phyloP scores from a whole-genome alignment of 257 asterid species.

The Lithospermum erythrorhizon region DNA sequence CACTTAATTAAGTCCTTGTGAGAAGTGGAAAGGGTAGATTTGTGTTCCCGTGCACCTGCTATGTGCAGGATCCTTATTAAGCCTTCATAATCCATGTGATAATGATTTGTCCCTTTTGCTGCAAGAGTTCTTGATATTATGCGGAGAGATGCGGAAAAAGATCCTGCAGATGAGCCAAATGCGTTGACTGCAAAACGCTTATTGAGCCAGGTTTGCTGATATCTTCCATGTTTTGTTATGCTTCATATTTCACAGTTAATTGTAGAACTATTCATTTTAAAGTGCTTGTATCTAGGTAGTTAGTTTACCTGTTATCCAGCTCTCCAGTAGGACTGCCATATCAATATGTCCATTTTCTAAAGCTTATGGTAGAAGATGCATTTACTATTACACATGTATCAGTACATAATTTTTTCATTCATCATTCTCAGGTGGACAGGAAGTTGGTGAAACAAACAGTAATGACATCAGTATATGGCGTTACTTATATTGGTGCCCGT shows the following conservation, averaged over 20 bases:
- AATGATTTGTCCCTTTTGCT: background rate
- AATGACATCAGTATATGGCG: constrained; percentile 98
- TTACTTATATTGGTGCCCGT: constrained; percentile 93
- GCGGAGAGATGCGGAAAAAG: constrained; percentile 70
- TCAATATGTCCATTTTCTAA: too few species aligned
- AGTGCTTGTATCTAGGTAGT: background rate
- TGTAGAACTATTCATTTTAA: background rate
- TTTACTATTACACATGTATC: too few species aligned
- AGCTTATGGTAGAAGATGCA: too few species aligned
- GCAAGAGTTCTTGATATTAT: constrained; percentile 82
- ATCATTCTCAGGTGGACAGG: constrained; percentile 68
- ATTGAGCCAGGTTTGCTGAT: constrained; percentile 53
- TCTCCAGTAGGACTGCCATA: too few species aligned
- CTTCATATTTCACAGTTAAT: background rate
- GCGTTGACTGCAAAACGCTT: constrained; percentile 61
- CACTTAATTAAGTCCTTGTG: too few species aligned
- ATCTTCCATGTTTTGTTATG: constrained; percentile 1
- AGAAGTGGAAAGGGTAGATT: too few species aligned
- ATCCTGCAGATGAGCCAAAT: constrained; percentile 62
- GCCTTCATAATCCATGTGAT: too few species aligned
- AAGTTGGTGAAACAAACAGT: constrained; percentile 98
- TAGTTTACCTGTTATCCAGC: too few species aligned
- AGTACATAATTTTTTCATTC: constrained; percentile 2
- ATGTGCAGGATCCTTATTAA: too few species aligned
- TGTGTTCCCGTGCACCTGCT: too few species aligned